Base-by-base conservation (phyloP, 2,329 filamentous ascomycete genomes). In the Hortaea werneckii region DNA sequence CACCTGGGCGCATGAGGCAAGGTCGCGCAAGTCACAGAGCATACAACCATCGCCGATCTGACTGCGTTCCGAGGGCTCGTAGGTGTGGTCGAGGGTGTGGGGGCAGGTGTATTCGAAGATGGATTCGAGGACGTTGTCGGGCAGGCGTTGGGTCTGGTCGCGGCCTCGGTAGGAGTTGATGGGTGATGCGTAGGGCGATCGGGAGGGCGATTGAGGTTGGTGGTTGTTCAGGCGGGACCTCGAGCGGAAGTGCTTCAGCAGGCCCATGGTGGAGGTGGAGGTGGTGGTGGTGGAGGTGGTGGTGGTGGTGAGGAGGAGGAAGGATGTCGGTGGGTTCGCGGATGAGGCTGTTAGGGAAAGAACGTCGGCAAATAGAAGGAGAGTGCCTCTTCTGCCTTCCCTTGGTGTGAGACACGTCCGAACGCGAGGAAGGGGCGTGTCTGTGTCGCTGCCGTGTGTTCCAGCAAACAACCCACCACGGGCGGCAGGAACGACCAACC, bases 21-120 rank as follows among this genome's bases (percentile, higher is more conserved):
- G 77, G 65, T 95, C 88, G 55, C 89, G 82, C 71, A 92, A 76
- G 68, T 95, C 87, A 70, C 90, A 96, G 55, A 94, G 80, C 85
- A 92, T 90, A 70, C 90, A 96, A 46, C 80, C 81, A 68, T 87
- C 82, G 55, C 84, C 83, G 42, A 80, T 76, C 54, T 83, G 80
- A 49, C 83, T 87, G 58, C 85, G 78, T 69, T 96, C 90, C 59
- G 85, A 90, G 37, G 81, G 82, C 54, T 87, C 82, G 65, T 92
- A 94, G 49, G 76, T 81, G 61, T 82, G 74, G 66, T 96, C 89
- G 44, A 71, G 69, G 32, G 80, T 72, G 66, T 96, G 90, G 6
- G 89, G 89, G 58, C 89, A 95, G 46, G 95, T 81, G 54, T 80
- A 80, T 57, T 76, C 68, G 64, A 95, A 90, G 61, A 95, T 89